Conservation (phyloP, 345 rosid species). For the Dipteronia dyeriana region DNA sequence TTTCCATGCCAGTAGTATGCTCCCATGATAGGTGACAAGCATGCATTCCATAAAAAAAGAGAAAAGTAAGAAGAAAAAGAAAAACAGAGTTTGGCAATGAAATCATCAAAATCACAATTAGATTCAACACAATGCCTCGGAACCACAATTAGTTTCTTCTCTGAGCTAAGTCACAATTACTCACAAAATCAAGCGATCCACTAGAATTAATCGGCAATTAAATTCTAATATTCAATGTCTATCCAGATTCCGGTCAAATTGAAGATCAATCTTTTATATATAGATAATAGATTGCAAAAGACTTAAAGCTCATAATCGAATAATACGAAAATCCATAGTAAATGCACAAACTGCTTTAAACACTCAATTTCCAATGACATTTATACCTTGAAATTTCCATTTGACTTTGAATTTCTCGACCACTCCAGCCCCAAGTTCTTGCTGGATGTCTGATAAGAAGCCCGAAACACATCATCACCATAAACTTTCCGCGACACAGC, state of each 20-base stretch:
- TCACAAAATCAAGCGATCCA: background rate
- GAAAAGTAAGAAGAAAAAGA: background rate
- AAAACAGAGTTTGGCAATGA: background rate
- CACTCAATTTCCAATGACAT: background rate
- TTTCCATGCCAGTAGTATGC: background rate
- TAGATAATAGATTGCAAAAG: background rate
- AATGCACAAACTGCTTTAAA: background rate
- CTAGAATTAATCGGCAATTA: background rate
- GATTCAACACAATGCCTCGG: background rate
- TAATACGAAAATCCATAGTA: background rate
- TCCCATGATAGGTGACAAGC: background rate
- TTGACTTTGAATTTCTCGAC: constrained; percentile 60
- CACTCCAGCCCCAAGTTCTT: constrained; percentile 77
- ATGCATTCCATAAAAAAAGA: background rate
- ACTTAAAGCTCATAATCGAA: background rate
- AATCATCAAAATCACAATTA: background rate
- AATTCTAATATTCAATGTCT: background rate
- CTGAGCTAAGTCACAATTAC: background rate
- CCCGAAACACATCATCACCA: constrained; percentile 66
- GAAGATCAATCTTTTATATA: background rate
- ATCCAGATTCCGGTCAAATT: constrained; percentile 1
- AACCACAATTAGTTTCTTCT: background rate
- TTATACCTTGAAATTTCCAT: constrained; percentile 71
- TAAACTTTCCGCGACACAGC: constrained; percentile 58
- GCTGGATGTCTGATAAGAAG: constrained; percentile 74